Evolutionary conservation across 2,329 filamentous ascomycete genomes (phyloP).

Genomic region (Paecilomyces variotii): DNA sequence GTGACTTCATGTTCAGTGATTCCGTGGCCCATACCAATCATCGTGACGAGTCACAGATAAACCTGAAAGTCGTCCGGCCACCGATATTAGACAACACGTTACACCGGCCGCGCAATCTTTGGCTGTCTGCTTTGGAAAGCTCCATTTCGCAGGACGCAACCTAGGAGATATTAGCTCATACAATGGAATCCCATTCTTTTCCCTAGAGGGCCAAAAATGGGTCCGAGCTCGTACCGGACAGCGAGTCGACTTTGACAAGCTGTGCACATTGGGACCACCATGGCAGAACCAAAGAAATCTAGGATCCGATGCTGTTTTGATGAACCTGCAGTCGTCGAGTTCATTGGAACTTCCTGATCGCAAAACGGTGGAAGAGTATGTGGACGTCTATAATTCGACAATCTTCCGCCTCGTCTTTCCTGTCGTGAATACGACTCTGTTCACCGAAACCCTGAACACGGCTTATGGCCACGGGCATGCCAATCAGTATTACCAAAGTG

Average conservation of each 20-base stretch:
- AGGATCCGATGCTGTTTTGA: slow-evolving; percentile 12
- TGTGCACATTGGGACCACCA: slow-evolving; percentile 18
- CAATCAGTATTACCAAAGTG: slow-evolving; percentile 14
- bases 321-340: slow-evolving; percentile 12
- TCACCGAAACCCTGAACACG: slow-evolving; percentile 36
- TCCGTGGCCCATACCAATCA: not conserved
- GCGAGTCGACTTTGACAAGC: slow-evolving; percentile 21
- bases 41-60: not conserved
- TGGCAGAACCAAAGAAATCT: slow-evolving; percentile 29
- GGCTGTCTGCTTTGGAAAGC: slow-evolving; percentile 25
- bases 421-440: slow-evolving; percentile 40
- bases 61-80: not conserved
- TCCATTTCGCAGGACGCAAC: slow-evolving; percentile 43
- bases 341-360: slow-evolving; percentile 30
- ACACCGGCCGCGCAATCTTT: slow-evolving; percentile 8
- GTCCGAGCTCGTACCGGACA: slow-evolving; percentile 41
- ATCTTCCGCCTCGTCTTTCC: slow-evolving; percentile 42
- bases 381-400: slow-evolving; percentile 24
- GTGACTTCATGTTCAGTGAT: not conserved
- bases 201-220: slow-evolving; percentile 41
- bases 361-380: slow-evolving; percentile 20
- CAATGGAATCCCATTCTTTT: slow-evolving; percentile 45
- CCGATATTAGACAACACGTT: not conserved
- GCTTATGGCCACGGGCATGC: slow-evolving; percentile 34
- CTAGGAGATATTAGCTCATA: slow-evolving; percentile 41